phyloP scores from a whole-genome alignment of 2,329 filamentous ascomycete species.

The Xylaria sp. region DNA sequence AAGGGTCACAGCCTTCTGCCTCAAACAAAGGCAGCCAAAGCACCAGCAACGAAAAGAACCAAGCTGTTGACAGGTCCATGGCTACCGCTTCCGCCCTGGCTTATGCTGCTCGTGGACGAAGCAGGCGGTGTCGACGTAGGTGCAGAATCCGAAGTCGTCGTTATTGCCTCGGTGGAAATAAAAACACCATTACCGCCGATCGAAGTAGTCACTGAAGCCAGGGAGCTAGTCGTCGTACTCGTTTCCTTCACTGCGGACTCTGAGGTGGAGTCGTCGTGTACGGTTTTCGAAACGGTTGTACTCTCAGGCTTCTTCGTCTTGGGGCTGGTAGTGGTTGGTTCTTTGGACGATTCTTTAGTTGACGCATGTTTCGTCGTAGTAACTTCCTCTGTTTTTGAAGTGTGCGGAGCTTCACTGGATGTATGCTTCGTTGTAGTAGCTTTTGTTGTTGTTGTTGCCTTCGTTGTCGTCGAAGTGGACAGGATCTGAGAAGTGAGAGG shows the following conservation, averaged over 20 bases:
- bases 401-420: slow-evolving; percentile 19
- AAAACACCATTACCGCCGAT: slow-evolving; percentile 9
- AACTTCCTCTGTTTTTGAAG: slow-evolving; percentile 7
- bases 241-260: slow-evolving; percentile 16
- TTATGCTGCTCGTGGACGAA: slow-evolving; percentile 16
- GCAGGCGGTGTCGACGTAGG: slow-evolving; percentile 16
- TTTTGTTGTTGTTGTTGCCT: neutral
- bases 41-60: slow-evolving; percentile 32
- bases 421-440: slow-evolving; percentile 31
- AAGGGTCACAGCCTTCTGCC: neutral
- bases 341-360: neutral
- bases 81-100: slow-evolving; percentile 16
- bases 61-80: slow-evolving; percentile 19
- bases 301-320: slow-evolving; percentile 22
- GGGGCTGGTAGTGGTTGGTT: slow-evolving; percentile 4
- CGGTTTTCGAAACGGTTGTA: slow-evolving; percentile 16
- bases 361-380: slow-evolving; percentile 6
- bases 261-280: slow-evolving; percentile 12
- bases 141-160: slow-evolving; percentile 7
- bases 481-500: slow-evolving; percentile 59
- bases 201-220: slow-evolving; percentile 12
- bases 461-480: slow-evolving; percentile 44
- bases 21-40: slow-evolving; percentile 31
- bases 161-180: slow-evolving; percentile 8
- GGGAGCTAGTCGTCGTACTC: neutral